Base-by-base conservation (phyloP, 306 rosid species). In the Citrullus colocynthis region DNA sequence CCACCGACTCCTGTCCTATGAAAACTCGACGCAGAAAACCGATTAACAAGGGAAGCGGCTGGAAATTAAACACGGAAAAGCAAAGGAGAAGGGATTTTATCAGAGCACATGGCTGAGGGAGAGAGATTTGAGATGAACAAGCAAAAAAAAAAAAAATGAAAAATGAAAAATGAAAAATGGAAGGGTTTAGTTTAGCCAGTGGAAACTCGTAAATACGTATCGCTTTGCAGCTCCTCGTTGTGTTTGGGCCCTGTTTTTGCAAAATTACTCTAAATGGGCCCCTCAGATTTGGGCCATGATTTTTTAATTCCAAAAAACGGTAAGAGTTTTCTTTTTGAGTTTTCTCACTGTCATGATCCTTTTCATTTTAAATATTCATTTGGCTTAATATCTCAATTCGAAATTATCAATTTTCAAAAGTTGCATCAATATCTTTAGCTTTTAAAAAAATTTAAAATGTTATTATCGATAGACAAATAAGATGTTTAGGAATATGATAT, bases 111-210 rank as follows among this genome's bases (percentile, higher is more conserved):
- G 61, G 60, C 55, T 9, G 60, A 72, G 59, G 28, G 60, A 14
- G 42, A 72, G 41, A 18, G 76, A 71, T 71, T 73, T 73, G 77
- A 51, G 24, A 73, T 34, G 56, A 48, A 73, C 39, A 30, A 16
- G 8, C 11, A 24, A 13, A 6, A 9, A 44, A 1, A 28, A 24
- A 24, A 24, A 13, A 6, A 9, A 44, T 0, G 15, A 24, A 24
- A 72, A 72, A 10, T 2, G 42, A 24, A n/a, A 66, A 39, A 66
- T 18, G 8, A 41, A 39, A 67, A 24, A 30, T 9, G 44, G 30
- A 71, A 71, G 76, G 76, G 76, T 71, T 61, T 60, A 9, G 64
- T 12, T 67, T 42, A 45, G 75, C 75, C 37, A 70, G 45, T 24
- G 37, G 57, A 70, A 21, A 18, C 75, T 67, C n/a, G 24, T 71